Evolutionary conservation across 2,329 filamentous ascomycete species (phyloP).

Genomic region (Didymella arachidicola): DNA sequence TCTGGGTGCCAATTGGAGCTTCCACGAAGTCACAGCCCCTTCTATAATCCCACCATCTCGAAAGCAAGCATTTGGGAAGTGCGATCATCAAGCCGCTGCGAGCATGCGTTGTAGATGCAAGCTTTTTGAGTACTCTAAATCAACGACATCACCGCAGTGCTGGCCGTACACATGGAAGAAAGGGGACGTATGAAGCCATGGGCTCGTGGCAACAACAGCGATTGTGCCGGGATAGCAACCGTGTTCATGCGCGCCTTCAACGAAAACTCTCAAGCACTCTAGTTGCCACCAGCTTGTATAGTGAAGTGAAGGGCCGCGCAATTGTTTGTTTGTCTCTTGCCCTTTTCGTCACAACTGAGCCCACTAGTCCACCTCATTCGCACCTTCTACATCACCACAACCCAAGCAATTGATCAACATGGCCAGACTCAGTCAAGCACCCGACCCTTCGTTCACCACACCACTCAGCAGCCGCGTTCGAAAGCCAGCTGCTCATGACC

Average conservation of each 20-base stretch:
- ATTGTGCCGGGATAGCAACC: too few species aligned
- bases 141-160: neutral
- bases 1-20: neutral
- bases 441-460: neutral
- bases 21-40: neutral
- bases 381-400: neutral
- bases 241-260: neutral
- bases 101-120: neutral
- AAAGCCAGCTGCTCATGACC: neutral
- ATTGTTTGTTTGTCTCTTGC: slow-evolving; percentile 16
- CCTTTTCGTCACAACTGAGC: slow-evolving; percentile 1
- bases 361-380: neutral
- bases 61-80: neutral
- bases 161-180: neutral
- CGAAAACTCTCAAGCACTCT: neutral
- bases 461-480: neutral
- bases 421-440: slow-evolving; percentile 13
- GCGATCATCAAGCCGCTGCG: neutral
- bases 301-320: slow-evolving; percentile 8
- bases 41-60: neutral
- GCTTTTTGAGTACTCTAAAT: neutral
- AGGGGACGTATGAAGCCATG: neutral
- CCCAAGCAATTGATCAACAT: slow-evolving; percentile 1
- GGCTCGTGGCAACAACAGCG: neutral
- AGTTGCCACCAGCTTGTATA: neutral